Percentiles rank a stretch among this genome's conserved stretches.
Evolutionary conservation across 2,329 filamentous ascomycete genomes (phyloP).

Genomic region (Hypoxylon sp.): DNA sequence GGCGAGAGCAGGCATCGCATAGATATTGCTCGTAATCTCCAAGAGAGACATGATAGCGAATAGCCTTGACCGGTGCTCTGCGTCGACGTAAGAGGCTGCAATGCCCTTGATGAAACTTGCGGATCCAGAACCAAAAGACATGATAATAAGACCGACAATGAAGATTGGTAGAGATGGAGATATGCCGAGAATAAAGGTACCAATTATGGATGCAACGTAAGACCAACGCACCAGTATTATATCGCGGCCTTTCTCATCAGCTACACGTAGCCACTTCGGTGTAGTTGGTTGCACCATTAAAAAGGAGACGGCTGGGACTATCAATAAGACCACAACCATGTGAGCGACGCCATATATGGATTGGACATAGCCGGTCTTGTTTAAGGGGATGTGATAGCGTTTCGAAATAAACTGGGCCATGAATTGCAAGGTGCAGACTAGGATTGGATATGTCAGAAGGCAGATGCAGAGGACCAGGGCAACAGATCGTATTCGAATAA

Average conservation of each 20-base stretch:
- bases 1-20: slow-evolving; percentile 51
- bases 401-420: slow-evolving; percentile 54
- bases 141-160: slow-evolving; percentile 50
- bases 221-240: slow-evolving; percentile 50
- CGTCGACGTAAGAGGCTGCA: slow-evolving; percentile 49
- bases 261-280: slow-evolving; percentile 45
- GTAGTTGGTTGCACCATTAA: slow-evolving; percentile 42
- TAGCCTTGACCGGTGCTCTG: slow-evolving; percentile 51
- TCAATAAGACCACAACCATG: slow-evolving; percentile 47
- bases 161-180: slow-evolving; percentile 50
- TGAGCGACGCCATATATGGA: slow-evolving; percentile 52
- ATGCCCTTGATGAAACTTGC: slow-evolving; percentile 51
- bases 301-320: slow-evolving; percentile 49
- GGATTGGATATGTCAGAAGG: slow-evolving; percentile 43
- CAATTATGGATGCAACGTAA: slow-evolving; percentile 43
- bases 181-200: slow-evolving; percentile 49
- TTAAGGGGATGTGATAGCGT: slow-evolving; percentile 51
- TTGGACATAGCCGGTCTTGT: slow-evolving; percentile 54
- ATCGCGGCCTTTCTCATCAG: slow-evolving; percentile 50
- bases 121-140: slow-evolving; percentile 51
- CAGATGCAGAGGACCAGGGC: slow-evolving; percentile 45
- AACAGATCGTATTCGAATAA: slow-evolving; percentile 46
- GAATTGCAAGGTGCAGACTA: slow-evolving; percentile 49
- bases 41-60: slow-evolving; percentile 50
- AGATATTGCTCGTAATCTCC: slow-evolving; percentile 48